Base-by-base conservation (phyloP, 371 early-diverging fungal species). In the Chytridiales sp. region DNA sequence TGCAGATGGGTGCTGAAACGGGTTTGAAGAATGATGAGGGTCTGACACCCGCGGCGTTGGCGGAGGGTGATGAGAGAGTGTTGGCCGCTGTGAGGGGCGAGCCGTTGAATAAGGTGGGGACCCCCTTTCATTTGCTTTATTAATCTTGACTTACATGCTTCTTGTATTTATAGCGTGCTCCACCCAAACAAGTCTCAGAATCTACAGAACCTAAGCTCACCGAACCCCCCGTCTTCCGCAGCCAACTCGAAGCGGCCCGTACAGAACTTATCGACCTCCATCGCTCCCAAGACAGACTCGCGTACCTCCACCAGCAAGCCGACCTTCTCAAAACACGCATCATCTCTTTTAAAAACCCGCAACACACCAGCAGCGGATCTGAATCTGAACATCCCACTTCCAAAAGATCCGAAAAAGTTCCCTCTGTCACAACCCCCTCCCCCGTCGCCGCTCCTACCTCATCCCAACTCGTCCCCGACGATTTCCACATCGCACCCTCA, bases 11-110 rank as follows among this genome's bases (percentile, higher is more conserved):
- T 3, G 94, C 93, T 0, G 82, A 82, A 61, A 47, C 78, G 3
- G 82, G 85, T n/a, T 80, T 92, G 49, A 64, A 69, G 40, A 94
- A 95, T 70, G 72, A 79, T 47, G 78, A 81, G 32, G 92, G 92
- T 0, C 57, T 56, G 31, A 42, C 41, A 11, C 55, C 70, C 0
- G 15, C 24, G 29, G 72, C 70, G 44, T 30, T 69, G 24, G 70
- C 66, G 3, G 36, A 59, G 34, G 47, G 50, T 11, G 69, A 68
- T 22, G 36, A 42, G n/a, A 36, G 52, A 0, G 13, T 61, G 1
- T 30, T 67, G n/a, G 38, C 55, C 29, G 38, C 19, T 35, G 15
- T 21, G 38, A 52, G 4, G 52, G 19, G 9, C 26, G 8, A 13
- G 19, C 8, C 5, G 21, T 8, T 8, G 52, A n/a, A 21, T 11